These are phyloP conservation scores for Boletus calvinii DNA, from an alignment of 1,284 basidiomycete species.

Conservation along the genomic window DNA sequence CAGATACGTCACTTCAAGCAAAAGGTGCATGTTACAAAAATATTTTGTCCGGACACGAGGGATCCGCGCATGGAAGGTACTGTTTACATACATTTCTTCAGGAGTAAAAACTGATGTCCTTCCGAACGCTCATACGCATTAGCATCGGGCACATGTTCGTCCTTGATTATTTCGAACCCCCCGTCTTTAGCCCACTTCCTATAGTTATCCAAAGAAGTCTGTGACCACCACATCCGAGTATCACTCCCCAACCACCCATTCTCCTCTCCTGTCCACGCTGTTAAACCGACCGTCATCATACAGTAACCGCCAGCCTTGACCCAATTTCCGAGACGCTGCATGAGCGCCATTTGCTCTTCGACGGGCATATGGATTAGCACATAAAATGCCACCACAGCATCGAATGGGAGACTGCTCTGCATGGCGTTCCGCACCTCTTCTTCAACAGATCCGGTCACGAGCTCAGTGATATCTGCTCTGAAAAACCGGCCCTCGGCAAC, in stretches of 20 bases:
- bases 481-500: conserved; percentile 9
- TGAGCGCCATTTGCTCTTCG: conserved; percentile 6
- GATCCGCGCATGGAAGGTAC: not conserved
- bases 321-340: conserved; percentile 23
- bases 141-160: conserved; percentile 10
- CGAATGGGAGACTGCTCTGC: not conserved
- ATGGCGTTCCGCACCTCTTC: not conserved
- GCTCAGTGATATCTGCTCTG: conserved; percentile 7
- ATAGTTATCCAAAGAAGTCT: conserved; percentile 8
- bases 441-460: not conserved
- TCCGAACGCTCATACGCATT: conserved; percentile 1
- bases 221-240: conserved; percentile 10
- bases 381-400: conserved; percentile 7
- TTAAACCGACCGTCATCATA: conserved; percentile 14
- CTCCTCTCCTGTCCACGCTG: conserved; percentile 2
- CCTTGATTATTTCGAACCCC: conserved; percentile 12
- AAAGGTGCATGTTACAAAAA: conserved; percentile 3
- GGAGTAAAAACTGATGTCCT: conserved; percentile 8
- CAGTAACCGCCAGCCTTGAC: conserved; percentile 6
- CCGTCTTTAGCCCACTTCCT: conserved; percentile 7
- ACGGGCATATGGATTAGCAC: conserved; percentile 12
- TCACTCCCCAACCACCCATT: conserved; percentile 1
- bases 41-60: conserved; percentile 10
- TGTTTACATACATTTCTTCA: conserved; percentile 11
- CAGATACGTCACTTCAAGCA: conserved; percentile 21